These are phyloP conservation scores for Pseudopediastrum boryanum DNA, from an alignment of 139 green algal genomes.

Conservation along the genomic window DNA sequence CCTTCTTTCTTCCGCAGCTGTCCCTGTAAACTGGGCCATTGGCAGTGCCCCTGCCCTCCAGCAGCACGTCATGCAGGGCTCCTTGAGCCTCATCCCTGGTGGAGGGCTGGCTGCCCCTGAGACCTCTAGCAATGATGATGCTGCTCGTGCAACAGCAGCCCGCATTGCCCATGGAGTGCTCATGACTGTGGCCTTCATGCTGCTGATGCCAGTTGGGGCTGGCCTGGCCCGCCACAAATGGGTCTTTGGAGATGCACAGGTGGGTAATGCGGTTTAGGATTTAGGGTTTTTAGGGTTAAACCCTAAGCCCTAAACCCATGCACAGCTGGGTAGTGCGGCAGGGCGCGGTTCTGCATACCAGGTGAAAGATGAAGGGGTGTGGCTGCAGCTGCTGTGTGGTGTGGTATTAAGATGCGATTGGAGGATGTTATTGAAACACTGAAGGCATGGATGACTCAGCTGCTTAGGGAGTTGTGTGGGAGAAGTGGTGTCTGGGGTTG, in stretches of 20 bases:
- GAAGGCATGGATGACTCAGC: no score
- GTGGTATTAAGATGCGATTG: no score
- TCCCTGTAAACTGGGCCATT: conserved; percentile 14
- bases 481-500: no score
- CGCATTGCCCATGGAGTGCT: conserved; percentile 11
- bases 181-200: conserved; percentile 1
- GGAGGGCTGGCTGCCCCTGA: not conserved
- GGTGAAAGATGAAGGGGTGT: no score
- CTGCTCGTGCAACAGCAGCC: not conserved
- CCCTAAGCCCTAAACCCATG: no score
- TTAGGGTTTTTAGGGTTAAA: no score
- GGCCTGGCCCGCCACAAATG: conserved; percentile 16
- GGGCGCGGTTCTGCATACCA: no score
- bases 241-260: not conserved
- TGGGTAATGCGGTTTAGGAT: not conserved
- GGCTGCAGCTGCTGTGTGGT: no score
- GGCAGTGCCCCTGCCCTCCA: not conserved
- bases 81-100: not conserved
- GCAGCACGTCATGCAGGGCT: not conserved
- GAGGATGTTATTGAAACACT: no score
- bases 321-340: no score
- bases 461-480: no score
- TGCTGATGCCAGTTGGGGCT: conserved; percentile 14
- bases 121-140: not conserved
- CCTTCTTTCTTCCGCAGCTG: not conserved